Percentiles rank a stretch among this genome's conserved stretches.
These are phyloP conservation scores for Ceratobasidium sp. DNA, from an alignment of 1,284 basidiomycete genomes.

Conservation along the genomic window DNA sequence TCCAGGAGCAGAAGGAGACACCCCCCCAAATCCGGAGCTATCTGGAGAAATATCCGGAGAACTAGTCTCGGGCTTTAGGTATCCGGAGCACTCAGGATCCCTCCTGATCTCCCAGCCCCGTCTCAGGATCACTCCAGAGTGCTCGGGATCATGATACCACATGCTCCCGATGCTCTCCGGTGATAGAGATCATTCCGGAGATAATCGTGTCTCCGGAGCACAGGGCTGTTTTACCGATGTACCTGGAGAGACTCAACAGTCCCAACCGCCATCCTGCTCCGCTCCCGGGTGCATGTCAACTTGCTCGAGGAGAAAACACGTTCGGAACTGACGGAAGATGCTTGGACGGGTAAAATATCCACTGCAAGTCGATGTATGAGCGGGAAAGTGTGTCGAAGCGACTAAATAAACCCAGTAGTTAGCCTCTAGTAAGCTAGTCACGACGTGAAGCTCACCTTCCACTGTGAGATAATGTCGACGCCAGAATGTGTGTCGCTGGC, in stretches of 20 bases:
- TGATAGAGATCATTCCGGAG: no score
- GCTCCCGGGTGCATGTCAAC: slow-evolving; percentile 16
- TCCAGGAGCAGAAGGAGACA: no score
- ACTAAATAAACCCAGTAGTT: not conserved
- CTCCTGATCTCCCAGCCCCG: no score
- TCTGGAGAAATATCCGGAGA: no score
- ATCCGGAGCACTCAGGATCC: no score
- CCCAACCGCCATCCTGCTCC: not conserved
- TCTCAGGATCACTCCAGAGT: no score
- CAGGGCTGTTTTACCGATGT: no score
- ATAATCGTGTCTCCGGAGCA: no score
- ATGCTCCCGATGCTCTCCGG: no score
- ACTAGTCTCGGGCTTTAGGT: no score
- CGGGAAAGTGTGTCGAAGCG: not conserved
- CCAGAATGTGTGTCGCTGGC: not conserved
- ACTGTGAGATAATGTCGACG: not conserved
- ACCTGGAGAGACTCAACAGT: slow-evolving; percentile 14
- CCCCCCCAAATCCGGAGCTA: no score
- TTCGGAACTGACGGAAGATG: slow-evolving; percentile 21
- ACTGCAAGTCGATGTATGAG: slow-evolving; percentile 9
- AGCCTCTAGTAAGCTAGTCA: not conserved
- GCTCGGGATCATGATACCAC: no score
- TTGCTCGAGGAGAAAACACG: slow-evolving; percentile 29
- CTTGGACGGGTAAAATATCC: slow-evolving; percentile 18
- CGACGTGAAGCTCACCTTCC: not conserved